Conservation (phyloP, 257 asterid genomes). For the Capsicum rhomboideum region DNA sequence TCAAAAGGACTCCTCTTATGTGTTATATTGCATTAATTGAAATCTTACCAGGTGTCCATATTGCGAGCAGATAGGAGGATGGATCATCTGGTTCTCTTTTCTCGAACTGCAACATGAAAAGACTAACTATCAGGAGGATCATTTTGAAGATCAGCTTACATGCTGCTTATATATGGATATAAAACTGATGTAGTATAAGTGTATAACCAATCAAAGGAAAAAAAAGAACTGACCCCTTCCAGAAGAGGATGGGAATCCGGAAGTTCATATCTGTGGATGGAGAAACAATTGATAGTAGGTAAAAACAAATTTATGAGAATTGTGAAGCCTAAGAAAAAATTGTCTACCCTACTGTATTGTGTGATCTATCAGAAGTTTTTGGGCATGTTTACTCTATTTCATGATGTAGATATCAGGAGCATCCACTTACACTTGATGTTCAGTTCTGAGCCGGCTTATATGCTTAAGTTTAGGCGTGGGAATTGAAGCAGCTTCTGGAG, state of each 20-base stretch:
- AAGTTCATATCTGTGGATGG: constrained; percentile 74
- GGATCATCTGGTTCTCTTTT: constrained; percentile 94
- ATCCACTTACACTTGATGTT: constrained; percentile 87
- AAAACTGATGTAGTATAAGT: constrained; percentile 2
- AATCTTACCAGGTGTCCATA: constrained; percentile 94
- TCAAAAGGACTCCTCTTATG: neutral
- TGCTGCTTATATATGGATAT: neutral
- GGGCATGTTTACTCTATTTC: neutral
- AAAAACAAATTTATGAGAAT: neutral
- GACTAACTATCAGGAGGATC: constrained; percentile 7
- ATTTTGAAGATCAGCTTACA: neutral
- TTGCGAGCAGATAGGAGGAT: constrained; percentile 83
- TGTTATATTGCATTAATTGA: neutral
- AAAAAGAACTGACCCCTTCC: constrained; percentile 53
- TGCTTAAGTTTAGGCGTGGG: constrained; percentile 89
- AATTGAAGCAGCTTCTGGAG: constrained; percentile 79
- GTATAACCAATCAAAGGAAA: neutral
- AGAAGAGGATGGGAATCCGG: constrained; percentile 90
- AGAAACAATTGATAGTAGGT: constrained; percentile 14
- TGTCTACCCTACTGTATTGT: neutral
- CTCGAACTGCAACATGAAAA: constrained; percentile 55
- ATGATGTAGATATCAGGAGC: neutral
- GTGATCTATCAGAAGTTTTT: neutral
- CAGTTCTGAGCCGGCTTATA: constrained; percentile 88
- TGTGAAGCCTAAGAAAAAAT: neutral